Evolutionary conservation across 208 protist species (phyloP), one percentile per base, ranked within the genome.

Genomic region (Trypanosoma caninum): DNA sequence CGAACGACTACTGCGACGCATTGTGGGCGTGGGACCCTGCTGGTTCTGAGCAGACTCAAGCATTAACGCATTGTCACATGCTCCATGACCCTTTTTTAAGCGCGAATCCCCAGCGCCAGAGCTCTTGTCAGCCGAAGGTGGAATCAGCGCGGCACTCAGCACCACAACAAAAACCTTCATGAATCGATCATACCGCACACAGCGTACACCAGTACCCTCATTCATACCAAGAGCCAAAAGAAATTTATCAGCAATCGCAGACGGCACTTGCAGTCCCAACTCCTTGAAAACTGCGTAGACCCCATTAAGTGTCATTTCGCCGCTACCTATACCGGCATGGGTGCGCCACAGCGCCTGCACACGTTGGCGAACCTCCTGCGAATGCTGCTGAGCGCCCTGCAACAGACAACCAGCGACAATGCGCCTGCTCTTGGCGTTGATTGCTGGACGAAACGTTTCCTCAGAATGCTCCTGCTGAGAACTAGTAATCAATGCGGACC

Each of bases 111-210:
- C 7, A 47, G 13, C n/a, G 38, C 2, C 5, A 54, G 47, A 0
- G 60, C 63, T 38, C 47, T 46, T 46, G 16, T 46, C 23, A n/a
- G n/a, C n/a, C n/a, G 28, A 30, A 69, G 34, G 50, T 51, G 60
- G 5, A 72, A 52, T 18, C 51, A 74, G 27, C 63, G 59, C 22
- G 42, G 55, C 74, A 20, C 59, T 56, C 47, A 76, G 73, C 8
- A 81, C 72, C 14, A 48, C 67, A 9, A 65, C 65, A 63, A 87
- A 78, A 30, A 87, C 76, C 45, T 72, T 57, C 3, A 44, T 22
- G 38, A 87, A 87, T 13, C 73, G 69, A 41, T 70, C 70, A 25
- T 76, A 78, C 4, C 61, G 47, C 18, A 78, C 72, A 48, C 54
- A 45, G 13, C 35, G 52, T 14, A 40, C n/a, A 16, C 25, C 60